These are phyloP conservation scores for Ormosia emarginata DNA, from an alignment of 306 rosid genomes.

Conservation along the genomic window DNA sequence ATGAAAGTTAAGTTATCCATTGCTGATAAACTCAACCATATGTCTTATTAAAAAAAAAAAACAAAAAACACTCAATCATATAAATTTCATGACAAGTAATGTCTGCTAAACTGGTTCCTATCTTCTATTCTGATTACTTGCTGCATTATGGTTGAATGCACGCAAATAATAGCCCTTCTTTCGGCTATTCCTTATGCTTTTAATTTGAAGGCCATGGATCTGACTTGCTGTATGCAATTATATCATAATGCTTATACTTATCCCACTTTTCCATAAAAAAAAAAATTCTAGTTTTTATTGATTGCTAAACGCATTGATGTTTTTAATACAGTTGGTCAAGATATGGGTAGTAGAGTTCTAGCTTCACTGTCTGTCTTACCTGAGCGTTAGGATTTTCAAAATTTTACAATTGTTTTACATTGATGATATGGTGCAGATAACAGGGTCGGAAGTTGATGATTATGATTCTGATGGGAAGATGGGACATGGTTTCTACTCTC, in stretches of 20 bases:
- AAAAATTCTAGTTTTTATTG: not conserved
- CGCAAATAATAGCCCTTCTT: not conserved
- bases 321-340: not conserved
- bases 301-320: not conserved
- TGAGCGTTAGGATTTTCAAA: slow-evolving; percentile 5
- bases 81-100: not conserved
- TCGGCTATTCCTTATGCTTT: not conserved
- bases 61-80: not conserved
- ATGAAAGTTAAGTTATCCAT: not conserved
- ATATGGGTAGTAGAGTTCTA: not conserved
- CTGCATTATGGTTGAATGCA: not conserved
- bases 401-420: not conserved
- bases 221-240: not conserved
- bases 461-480: slow-evolving; percentile 56
- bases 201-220: not conserved
- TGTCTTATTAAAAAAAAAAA: not conserved
- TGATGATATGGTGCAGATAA: slow-evolving; percentile 46
- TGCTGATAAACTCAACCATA: not conserved
- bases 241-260: not conserved
- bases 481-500: slow-evolving; percentile 53
- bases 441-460: slow-evolving; percentile 60
- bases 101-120: not conserved
- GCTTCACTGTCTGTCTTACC: not conserved
- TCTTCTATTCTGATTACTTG: not conserved
- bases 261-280: not conserved